Evolutionary conservation across 495 filamentous ascomycete species (phyloP), one percentile per base, ranked within the genome.

Genomic region (Tetracladium marchalianum): DNA sequence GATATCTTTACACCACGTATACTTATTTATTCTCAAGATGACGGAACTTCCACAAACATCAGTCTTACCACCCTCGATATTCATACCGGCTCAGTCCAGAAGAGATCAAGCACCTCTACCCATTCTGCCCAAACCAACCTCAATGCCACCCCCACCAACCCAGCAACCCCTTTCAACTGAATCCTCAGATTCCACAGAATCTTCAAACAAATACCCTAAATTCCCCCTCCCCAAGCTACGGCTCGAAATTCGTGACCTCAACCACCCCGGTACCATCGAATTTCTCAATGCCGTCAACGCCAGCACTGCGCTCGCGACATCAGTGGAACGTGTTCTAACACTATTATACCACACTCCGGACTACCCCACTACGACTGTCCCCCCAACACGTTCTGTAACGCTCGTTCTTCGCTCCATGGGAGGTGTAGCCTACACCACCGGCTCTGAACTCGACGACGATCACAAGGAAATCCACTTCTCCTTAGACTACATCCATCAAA

Each of bases 401-500:
- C 61, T 97, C n/a, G 70, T 94, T 51, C 72, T 96, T 11, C 79
- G 83, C 4, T 67, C 80, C 42, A 87, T 93, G 72, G 66, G 54
- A 36, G 90, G 89, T 13, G 81, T 97, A 7, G 92, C 92, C 31
- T 92, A 95, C 63, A 98, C 92, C 4, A 85, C 75, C 0, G 87
- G 90, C 50, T 77, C 67, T 11, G 85, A 89, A 33, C 72, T 95
- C 6, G 90, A 96, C 64, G 47, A 75, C 36, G 86, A 93, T 58
- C 87, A 96, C 68, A 97, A 98, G 59, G 88, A 95, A 57, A 95
- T 98, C 47, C 87, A 95, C 66, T 73, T 96, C 67, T 84, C 77
- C 4, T 76, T 88, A 10, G 66, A 75, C 43, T 95, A 95, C 66
- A 81, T 97, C 55, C 51, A 58, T 31, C 22, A 46, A 13, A 61